These are phyloP conservation scores for Sungouiozyma ichnusensis DNA, from an alignment of 805 yeast species.

Conservation along the genomic window DNA sequence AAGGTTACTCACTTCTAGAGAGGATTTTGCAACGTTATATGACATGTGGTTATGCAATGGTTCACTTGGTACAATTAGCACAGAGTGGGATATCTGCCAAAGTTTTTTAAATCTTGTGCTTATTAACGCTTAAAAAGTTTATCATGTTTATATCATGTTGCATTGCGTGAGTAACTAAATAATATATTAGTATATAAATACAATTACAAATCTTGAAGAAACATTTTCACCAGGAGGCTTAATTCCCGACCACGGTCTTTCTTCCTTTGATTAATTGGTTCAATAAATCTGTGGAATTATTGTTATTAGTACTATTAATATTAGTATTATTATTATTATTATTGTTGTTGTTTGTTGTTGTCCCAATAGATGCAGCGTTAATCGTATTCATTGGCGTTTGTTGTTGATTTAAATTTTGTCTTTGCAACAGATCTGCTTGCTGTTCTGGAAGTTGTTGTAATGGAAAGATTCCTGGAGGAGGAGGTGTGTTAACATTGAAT, in stretches of 20 bases:
- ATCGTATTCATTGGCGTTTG: slow-evolving; percentile 11
- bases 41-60: slow-evolving; percentile 6
- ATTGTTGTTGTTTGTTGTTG: slow-evolving; percentile 11
- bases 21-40: slow-evolving; percentile 27
- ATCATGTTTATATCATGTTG: too few species aligned
- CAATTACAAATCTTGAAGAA: too few species aligned
- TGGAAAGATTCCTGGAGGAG: slow-evolving; percentile 5
- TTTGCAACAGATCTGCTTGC: slow-evolving; percentile 16
- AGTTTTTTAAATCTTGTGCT: too few species aligned
- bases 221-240: too few species aligned
- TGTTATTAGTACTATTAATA: slow-evolving; percentile 9
- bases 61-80: too few species aligned
- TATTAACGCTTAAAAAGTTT: too few species aligned
- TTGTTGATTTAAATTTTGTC: slow-evolving; percentile 7
- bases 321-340: slow-evolving; percentile 27
- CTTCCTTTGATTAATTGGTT: slow-evolving; percentile 81
- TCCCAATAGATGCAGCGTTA: neutral
- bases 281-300: slow-evolving; percentile 68
- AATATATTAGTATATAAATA: too few species aligned
- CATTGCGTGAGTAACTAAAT: too few species aligned
- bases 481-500: slow-evolving; percentile 7
- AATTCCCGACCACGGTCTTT: slow-evolving; percentile 31
- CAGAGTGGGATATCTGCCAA: too few species aligned
- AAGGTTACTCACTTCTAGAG: slow-evolving; percentile 32
- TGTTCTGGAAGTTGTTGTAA: slow-evolving; percentile 21